Conservation (phyloP, 2,329 filamentous ascomycete genomes). For the Claviceps spartinae region DNA sequence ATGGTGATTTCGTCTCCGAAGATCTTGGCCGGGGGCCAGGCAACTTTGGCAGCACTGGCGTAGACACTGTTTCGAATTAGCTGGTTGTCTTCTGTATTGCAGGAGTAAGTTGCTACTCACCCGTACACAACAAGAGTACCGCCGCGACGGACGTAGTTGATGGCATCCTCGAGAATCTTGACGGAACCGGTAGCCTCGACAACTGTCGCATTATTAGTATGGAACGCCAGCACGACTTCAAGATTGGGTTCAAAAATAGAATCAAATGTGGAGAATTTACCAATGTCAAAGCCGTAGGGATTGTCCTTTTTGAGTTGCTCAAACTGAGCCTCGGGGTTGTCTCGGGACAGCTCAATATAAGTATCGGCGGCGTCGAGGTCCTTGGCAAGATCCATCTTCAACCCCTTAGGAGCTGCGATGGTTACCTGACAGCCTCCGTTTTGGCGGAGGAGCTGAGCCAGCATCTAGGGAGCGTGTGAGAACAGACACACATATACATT, state of each 20-base stretch:
- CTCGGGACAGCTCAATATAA: slow-evolving; percentile 40
- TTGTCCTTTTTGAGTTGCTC: slow-evolving; percentile 48
- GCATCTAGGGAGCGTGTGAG: slow-evolving; percentile 20
- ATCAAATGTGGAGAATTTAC: slow-evolving; percentile 10
- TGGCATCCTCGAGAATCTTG: slow-evolving; percentile 55
- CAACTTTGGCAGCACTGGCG: slow-evolving; percentile 44
- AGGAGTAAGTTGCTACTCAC: slow-evolving; percentile 9
- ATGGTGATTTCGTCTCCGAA: slow-evolving; percentile 58
- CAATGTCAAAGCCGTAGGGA: slow-evolving; percentile 61
- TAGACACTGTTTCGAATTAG: slow-evolving; percentile 38
- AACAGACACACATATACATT: background rate
- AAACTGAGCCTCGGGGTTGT: slow-evolving; percentile 45
- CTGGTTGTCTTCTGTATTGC: background rate
- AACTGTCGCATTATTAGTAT: slow-evolving; percentile 22
- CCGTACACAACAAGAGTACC: slow-evolving; percentile 60
- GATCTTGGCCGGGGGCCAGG: slow-evolving; percentile 60
- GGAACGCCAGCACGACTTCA: background rate
- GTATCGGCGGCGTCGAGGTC: slow-evolving; percentile 39
- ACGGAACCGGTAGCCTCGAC: slow-evolving; percentile 57
- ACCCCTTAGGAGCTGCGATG: slow-evolving; percentile 52
- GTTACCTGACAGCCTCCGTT: slow-evolving; percentile 59
- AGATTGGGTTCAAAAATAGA: too few relatives aligned
- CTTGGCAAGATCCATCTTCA: slow-evolving; percentile 58
- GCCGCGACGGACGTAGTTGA: slow-evolving; percentile 57
- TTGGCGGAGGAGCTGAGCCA: slow-evolving; percentile 48